Conservation (phyloP, 2,329 filamentous ascomycete species). For the Atkinsonella hypoxylon region DNA sequence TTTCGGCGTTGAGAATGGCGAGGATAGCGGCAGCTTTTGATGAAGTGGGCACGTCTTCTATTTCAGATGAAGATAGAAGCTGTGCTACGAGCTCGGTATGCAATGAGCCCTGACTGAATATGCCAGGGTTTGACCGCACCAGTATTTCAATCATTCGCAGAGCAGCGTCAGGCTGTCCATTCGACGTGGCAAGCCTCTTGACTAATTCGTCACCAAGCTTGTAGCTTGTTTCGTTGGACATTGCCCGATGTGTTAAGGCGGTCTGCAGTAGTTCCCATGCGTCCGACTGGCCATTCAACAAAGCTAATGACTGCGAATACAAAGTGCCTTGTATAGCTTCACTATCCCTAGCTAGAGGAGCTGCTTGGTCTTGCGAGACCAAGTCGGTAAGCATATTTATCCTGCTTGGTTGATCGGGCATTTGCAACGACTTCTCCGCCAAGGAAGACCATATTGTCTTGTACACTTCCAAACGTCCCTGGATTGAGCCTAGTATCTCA, state of each 20-base stretch:
- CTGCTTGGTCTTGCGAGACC: constrained; percentile 31
- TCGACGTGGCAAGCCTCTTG: constrained; percentile 19
- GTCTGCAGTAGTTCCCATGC: constrained; percentile 37
- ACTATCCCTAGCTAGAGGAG: constrained; percentile 25
- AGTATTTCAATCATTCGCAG: constrained; percentile 37
- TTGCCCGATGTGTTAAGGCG: constrained; percentile 29
- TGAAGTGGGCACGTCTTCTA: constrained; percentile 26
- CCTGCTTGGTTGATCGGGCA: constrained; percentile 13
- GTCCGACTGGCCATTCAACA: constrained; percentile 20
- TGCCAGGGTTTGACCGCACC: constrained; percentile 29
- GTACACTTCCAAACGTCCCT: constrained; percentile 25
- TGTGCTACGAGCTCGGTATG: constrained; percentile 40
- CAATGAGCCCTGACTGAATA: constrained; percentile 31
- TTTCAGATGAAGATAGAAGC: constrained; percentile 42
- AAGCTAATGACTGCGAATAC: constrained; percentile 25
- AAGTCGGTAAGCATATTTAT: constrained; percentile 29
- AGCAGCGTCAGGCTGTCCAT: constrained; percentile 16
- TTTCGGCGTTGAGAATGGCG: constrained; percentile 31
- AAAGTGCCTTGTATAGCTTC: constrained; percentile 36
- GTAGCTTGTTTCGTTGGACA: constrained; percentile 24
- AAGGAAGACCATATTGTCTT: constrained; percentile 33
- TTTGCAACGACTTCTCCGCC: constrained; percentile 27
- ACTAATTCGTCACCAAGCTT: constrained; percentile 25
- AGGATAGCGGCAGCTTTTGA: constrained; percentile 31
- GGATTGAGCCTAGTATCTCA: constrained; percentile 37